Evolutionary conservation across 2,329 filamentous ascomycete genomes (phyloP).

Genomic region (Aspergillus tubingensis): DNA sequence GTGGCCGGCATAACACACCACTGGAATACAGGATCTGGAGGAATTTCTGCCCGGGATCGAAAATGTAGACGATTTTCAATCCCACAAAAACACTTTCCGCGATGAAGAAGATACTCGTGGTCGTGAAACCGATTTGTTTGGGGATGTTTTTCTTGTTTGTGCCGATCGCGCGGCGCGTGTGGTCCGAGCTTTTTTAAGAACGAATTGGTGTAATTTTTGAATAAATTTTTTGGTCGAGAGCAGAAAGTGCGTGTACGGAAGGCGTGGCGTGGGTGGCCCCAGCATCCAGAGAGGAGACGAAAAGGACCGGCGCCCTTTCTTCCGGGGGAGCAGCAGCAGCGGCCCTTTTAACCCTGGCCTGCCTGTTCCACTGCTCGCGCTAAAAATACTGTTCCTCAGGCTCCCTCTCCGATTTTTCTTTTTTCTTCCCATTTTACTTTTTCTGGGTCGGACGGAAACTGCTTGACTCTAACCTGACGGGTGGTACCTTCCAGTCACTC

Average conservation of each 20-base stretch:
- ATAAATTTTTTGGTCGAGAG: background rate
- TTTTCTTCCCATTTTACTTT: constrained; percentile 4
- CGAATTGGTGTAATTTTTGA: background rate
- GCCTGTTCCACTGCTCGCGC: constrained; percentile 16
- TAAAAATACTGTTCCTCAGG: constrained; percentile 22
- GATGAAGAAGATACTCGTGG: background rate
- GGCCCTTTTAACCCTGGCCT: constrained; percentile 41
- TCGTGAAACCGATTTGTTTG: background rate
- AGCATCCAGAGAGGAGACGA: constrained; percentile 19
- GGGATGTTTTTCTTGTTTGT: constrained; percentile 2
- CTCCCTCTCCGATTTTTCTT: constrained; percentile 5
- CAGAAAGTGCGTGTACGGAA: constrained; percentile 23
- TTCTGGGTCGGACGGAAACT: background rate
- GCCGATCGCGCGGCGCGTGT: constrained; percentile 18
- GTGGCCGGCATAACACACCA: too few relatives aligned
- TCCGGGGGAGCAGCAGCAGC: constrained; percentile 23
- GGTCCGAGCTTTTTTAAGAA: constrained; percentile 14
- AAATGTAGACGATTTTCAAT: background rate
- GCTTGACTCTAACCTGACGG: background rate
- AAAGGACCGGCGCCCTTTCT: constrained; percentile 18
- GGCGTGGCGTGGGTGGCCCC: constrained; percentile 15
- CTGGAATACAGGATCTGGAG: too few relatives aligned
- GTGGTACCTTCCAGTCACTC: background rate
- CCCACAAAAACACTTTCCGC: background rate
- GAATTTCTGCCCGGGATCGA: too few relatives aligned